Evolutionary conservation across 441 rosid genomes (phyloP).

Genomic region (Codiaeum variegatum): DNA sequence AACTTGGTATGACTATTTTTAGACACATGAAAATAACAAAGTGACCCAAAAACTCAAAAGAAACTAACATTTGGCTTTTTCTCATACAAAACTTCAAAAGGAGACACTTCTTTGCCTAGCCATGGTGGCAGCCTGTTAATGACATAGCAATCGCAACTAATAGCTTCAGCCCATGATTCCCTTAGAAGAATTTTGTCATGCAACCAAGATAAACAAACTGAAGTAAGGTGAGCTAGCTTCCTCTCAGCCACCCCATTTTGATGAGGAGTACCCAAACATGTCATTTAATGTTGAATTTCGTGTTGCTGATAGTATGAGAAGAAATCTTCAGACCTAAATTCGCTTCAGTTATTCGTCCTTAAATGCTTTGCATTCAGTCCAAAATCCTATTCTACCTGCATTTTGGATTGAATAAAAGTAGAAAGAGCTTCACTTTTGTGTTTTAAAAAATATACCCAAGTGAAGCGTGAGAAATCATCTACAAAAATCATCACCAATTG

Average conservation of each 20-base stretch:
- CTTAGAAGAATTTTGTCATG: background rate
- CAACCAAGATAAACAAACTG: background rate
- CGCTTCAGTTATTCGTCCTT: background rate
- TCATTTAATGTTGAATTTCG: background rate
- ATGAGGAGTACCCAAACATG: background rate
- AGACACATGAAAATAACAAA: background rate
- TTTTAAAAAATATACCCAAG: constrained; percentile 2
- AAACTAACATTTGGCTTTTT: background rate
- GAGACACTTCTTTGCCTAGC: background rate
- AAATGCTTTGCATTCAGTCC: background rate
- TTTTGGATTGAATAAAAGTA: background rate
- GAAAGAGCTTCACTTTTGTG: background rate
- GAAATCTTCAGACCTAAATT: background rate
- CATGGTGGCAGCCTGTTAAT: background rate
- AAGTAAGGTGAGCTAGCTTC: background rate
- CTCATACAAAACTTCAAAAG: background rate
- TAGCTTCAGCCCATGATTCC: background rate
- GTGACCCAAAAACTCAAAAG: background rate
- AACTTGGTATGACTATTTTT: background rate
- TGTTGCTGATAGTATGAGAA: background rate
- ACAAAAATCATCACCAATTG: background rate
- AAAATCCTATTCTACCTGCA: background rate
- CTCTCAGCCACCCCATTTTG: background rate
- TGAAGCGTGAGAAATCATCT: background rate
- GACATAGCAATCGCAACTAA: background rate